A percentile compares a stretch with the other conserved stretches of the same genome.
phyloP scores from a whole-genome alignment of 23 red algal species.

The Pyropia yezoensis region DNA sequence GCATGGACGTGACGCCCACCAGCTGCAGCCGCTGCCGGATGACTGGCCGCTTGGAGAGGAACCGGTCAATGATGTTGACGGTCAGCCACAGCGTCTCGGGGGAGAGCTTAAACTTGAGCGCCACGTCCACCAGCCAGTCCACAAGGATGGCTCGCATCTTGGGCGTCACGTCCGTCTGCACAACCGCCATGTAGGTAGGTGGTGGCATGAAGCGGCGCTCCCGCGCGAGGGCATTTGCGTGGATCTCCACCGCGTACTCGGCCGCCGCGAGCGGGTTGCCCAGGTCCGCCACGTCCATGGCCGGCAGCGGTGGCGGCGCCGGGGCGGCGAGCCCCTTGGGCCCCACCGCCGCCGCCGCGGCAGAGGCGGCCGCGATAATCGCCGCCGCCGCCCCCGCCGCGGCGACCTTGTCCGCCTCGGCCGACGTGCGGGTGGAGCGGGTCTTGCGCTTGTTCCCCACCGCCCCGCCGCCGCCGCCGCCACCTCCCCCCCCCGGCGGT shows the following conservation, averaged over 20 bases:
- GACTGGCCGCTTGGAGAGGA: slow-evolving; percentile 57
- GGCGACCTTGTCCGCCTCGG: slow-evolving; percentile 20
- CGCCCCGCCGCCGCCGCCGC: too few species aligned
- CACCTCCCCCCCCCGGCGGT: too few species aligned
- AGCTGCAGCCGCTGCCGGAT: slow-evolving; percentile 87
- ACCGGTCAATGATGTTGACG: slow-evolving; percentile 96
- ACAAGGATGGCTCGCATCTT: slow-evolving; percentile 94
- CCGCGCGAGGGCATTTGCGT: slow-evolving; percentile 18
- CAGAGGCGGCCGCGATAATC: not conserved
- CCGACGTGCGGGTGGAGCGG: too few species aligned
- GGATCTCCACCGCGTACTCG: slow-evolving; percentile 58
- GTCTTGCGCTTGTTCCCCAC: too few species aligned
- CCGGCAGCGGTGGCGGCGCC: slow-evolving; percentile 10
- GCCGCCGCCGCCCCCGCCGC: slow-evolving; percentile 2
- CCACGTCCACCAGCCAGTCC: slow-evolving; percentile 97
- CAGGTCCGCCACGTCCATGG: slow-evolving; percentile 40
- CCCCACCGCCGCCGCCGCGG: not conserved
- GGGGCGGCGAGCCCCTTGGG: not conserved
- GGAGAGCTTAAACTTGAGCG: slow-evolving; percentile 69
- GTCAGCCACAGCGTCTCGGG: slow-evolving; percentile 85
- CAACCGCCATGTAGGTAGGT: slow-evolving; percentile 67
- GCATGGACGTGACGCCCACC: slow-evolving; percentile 91
- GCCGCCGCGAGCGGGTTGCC: slow-evolving; percentile 40
- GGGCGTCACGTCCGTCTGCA: slow-evolving; percentile 74
- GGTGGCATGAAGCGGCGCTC: slow-evolving; percentile 75